Evolutionary conservation across 129 eudicot species (phyloP), one percentile per base, ranked within the genome.

Genomic region (Saposhnikovia divaricata): DNA sequence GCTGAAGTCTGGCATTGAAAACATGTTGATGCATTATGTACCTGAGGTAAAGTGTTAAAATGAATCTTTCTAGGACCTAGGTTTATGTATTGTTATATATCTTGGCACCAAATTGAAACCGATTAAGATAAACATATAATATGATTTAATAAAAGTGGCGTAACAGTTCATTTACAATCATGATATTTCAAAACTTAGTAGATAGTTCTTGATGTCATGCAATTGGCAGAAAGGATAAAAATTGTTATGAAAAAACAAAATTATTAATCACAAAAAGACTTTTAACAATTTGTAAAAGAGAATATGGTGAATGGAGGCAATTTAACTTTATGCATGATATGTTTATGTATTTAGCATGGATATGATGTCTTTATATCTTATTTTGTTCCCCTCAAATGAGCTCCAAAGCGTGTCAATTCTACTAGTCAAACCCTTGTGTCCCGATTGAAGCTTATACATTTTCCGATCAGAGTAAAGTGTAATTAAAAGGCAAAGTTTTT

Each of bases 1-100:
- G 14, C 85, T 95, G 59, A 95, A 95, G 82, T 95, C 99, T 65
- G 99, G 99, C 81, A 95, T 92, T 44, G 97, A 90, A 85, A 95
- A 95, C 78, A 95, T 95, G 99, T 83, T 92, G 50, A 95, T 95
- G 99, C 99, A 95, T 83, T 95, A 95, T 73, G 97, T 92, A 28
- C 96, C 97, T 46, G 99, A 95, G 94, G 95, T 90, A 79, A 81
- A 34, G 37, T 59, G 6, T 45, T 66, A 27, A 72, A 0, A 44
- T 76, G 9, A 23, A 57, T 47, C 10, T 4, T 55, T 21, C 23
- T 18, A 44, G 37, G 43, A 25, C 51, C 44, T 34, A 11, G 45
- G 57, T 4, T 38, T 27, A 3, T 40, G 6, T 42, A 21, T 25
- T 23, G 1, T 25, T 39, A 18, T 25, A 40, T 13, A 27, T 42